Evolutionary conservation across 495 filamentous ascomycete genomes (phyloP).

Genomic region (Penicillium parvum): DNA sequence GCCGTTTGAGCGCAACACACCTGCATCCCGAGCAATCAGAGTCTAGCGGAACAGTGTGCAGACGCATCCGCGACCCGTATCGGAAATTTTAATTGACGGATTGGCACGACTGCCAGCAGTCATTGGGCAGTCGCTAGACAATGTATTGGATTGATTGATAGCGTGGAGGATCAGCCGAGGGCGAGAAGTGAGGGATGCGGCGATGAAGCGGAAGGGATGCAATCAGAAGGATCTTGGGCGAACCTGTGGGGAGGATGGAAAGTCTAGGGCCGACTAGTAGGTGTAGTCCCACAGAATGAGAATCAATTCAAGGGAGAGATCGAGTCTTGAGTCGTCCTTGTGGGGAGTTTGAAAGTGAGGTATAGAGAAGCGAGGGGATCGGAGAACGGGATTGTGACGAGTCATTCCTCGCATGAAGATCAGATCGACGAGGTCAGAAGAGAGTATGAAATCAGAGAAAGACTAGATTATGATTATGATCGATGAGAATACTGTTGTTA

Average conservation of each 20-base stretch:
- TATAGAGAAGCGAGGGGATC: conserved; percentile 18
- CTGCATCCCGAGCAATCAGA: conserved; percentile 17
- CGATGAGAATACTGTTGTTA: not conserved
- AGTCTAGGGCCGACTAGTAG: conserved; percentile 10
- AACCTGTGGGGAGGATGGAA: conserved; percentile 13
- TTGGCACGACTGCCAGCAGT: not conserved
- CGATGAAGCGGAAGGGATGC: conserved; percentile 11
- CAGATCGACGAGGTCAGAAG: no score
- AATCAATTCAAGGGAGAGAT: no score
- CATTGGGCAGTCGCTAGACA: conserved; percentile 16
- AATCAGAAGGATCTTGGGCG: conserved; percentile 14
- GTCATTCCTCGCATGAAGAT: conserved; percentile 25
- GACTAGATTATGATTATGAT: not conserved
- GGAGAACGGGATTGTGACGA: conserved; percentile 28
- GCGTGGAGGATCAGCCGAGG: conserved; percentile 5
- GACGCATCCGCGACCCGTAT: conserved; percentile 15
- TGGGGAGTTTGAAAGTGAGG: conserved; percentile 4
- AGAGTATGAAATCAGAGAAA: conserved; percentile 8
- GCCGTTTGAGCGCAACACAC: conserved; percentile 18
- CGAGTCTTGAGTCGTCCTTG: no score
- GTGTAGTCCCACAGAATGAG: no score
- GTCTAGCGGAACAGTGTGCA: conserved; percentile 1
- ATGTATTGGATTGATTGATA: conserved; percentile 15
- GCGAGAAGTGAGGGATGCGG: conserved; percentile 27
- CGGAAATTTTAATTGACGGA: conserved; percentile 16